Evolutionary conservation across 2,329 filamentous ascomycete species (phyloP), one percentile per base, ranked within the genome.

Genomic region (Endocalyx cinctus): DNA sequence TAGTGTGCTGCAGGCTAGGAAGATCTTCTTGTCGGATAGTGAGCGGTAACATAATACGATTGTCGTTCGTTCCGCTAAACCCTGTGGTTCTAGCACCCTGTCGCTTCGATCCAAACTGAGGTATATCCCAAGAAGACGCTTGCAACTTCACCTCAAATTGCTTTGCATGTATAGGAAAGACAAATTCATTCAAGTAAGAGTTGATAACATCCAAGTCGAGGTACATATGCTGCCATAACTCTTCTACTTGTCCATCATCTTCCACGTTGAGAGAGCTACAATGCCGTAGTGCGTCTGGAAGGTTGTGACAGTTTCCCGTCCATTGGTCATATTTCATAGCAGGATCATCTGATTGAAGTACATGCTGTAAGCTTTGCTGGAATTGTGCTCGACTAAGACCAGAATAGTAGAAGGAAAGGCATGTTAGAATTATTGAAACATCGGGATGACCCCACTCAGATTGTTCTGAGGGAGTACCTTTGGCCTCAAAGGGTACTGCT

Each of bases 41-140:
- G 7, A 77, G 51, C 0, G 82, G 82, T 0, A 87, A 57, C 28
- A 82, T 63, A 0, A 55, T 59, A 25, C 70, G 63, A n/a, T 73
- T 77, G 47, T 87, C 82, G 27, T 84, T 86, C 0, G 83, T 87
- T 0, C 82, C n/a, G n/a, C n/a, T n/a, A n/a, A n/a, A n/a, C n/a
- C 82, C 82, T 0, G 80, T 84, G 0, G 79, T 82, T 2, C 67
- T 41, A 2, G 58, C 47, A 47, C 41, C 13, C 29, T 23, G 8
- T 7, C 18, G 10, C 10, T 17, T 7, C 8, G 8, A 8, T 19
- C 33, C 5, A 1, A 63, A 64, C 0, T 77, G 48, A 0, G 78
- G 76, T 2, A 86, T 60, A 42, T 86, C 81, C 81, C 81, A 87
- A 0, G 76, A 77, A 0, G 75, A 83, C 0, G 77, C 70, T 25